These are phyloP conservation scores for Metschnikowia vanudenii DNA, from an alignment of 805 yeast genomes.

Conservation along the genomic window DNA sequence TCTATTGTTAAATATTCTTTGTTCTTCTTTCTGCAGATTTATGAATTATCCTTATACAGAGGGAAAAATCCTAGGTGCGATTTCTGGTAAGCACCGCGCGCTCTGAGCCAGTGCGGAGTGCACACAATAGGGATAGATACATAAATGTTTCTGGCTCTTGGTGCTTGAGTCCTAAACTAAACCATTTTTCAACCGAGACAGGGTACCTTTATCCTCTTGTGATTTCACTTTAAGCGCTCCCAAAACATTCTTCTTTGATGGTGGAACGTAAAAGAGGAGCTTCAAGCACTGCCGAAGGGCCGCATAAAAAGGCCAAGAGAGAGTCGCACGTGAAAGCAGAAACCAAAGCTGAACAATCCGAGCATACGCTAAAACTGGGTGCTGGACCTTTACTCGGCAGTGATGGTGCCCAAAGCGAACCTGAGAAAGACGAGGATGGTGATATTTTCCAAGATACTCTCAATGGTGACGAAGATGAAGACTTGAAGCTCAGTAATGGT, in stretches of 20 bases:
- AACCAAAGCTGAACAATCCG: slow-evolving; percentile 19
- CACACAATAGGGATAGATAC: too few species aligned
- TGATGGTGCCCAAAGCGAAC: too few species aligned
- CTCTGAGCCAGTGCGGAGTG: too few species aligned
- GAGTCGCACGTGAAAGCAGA: slow-evolving; percentile 25
- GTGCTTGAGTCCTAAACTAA: not conserved
- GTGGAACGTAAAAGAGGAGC: slow-evolving; percentile 35
- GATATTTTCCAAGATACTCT: slow-evolving; percentile 15
- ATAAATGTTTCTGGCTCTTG: too few species aligned
- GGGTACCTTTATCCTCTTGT: not conserved
- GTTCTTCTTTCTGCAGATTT: too few species aligned
- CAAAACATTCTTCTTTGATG: slow-evolving; percentile 18
- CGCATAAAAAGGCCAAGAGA: slow-evolving; percentile 18
- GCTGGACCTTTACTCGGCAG: not conserved
- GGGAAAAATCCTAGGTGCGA: too few species aligned
- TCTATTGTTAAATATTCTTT: too few species aligned
- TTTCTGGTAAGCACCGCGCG: too few species aligned
- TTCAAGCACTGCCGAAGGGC: slow-evolving; percentile 27
- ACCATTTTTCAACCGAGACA: not conserved
- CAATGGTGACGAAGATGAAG: slow-evolving; percentile 25
- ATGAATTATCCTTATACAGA: too few species aligned
- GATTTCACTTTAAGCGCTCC: too few species aligned
- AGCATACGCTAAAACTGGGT: not conserved
- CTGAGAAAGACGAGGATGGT: slow-evolving; percentile 2
- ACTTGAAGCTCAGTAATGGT: slow-evolving; percentile 24